Percentiles rank a stretch among this genome's conserved stretches.
phyloP scores from a whole-genome alignment of 768 basidiomycete species.

The Epithele typhae region DNA sequence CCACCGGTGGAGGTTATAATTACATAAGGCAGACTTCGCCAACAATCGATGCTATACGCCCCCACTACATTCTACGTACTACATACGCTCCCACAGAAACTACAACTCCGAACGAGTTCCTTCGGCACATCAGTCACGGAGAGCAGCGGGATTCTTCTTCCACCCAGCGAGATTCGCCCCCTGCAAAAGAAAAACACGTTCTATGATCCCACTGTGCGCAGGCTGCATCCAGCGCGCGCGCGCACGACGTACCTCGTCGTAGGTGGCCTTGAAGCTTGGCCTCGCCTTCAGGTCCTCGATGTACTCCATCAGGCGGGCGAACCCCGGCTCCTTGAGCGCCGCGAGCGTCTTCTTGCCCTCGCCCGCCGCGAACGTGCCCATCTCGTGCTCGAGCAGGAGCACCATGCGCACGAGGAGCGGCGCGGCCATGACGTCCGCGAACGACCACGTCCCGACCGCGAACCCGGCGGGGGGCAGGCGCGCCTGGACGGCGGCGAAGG shows the following conservation, averaged over 20 bases:
- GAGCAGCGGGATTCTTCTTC: too few species aligned
- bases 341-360: constrained; percentile 41
- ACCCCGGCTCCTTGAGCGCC: constrained; percentile 41
- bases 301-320: constrained; percentile 46
- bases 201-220: too few species aligned
- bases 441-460: constrained; percentile 42
- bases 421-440: constrained; percentile 56
- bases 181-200: too few species aligned
- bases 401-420: constrained; percentile 55
- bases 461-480: constrained; percentile 47
- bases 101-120: too few species aligned
- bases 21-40: too few species aligned
- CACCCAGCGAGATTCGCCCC: too few species aligned
- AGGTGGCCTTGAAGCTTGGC: constrained; percentile 51
- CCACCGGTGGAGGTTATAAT: too few species aligned
- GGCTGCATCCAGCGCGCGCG: too few species aligned
- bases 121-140: too few species aligned
- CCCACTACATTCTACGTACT: too few species aligned
- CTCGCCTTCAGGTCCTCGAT: constrained; percentile 41
- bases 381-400: constrained; percentile 40
- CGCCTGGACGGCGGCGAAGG: constrained; percentile 46
- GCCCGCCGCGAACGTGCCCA: constrained; percentile 48
- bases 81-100: too few species aligned
- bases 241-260: constrained; percentile 42
- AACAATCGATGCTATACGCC: too few species aligned